Evolutionary conservation across 2,329 filamentous ascomycete genomes (phyloP).

Genomic region (Ophiostoma sp.): DNA sequence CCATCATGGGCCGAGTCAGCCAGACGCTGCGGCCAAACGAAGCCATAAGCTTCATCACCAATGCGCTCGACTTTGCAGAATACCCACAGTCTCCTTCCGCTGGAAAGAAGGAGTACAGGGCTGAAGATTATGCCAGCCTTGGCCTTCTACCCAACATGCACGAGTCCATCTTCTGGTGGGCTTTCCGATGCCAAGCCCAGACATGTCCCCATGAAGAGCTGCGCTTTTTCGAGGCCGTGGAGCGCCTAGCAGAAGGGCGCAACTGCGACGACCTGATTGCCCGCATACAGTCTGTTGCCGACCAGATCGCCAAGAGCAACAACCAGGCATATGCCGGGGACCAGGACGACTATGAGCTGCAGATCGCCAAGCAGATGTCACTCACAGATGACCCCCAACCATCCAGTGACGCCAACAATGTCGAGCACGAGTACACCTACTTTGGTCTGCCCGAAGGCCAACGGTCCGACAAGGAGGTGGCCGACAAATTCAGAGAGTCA

Average conservation of each 20-base stretch:
- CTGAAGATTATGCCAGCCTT: conserved; percentile 27
- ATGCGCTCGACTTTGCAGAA: conserved; percentile 25
- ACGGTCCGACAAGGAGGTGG: conserved; percentile 25
- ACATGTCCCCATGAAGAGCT: conserved; percentile 24
- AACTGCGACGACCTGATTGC: conserved; percentile 27
- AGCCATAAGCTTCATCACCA: conserved; percentile 27
- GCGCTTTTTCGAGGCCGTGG: conserved; percentile 25
- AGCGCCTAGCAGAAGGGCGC: conserved; percentile 27
- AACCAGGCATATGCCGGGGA: conserved; percentile 17
- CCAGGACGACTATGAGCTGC: conserved; percentile 22
- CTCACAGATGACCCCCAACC: conserved; percentile 20
- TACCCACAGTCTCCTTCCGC: conserved; percentile 14
- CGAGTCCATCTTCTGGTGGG: conserved; percentile 30
- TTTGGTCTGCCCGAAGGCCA: conserved; percentile 26
- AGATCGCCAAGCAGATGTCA: conserved; percentile 26
- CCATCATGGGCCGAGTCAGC: conserved; percentile 31
- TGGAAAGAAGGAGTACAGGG: conserved; percentile 14
- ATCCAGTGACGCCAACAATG: neutral
- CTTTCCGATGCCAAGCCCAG: conserved; percentile 29
- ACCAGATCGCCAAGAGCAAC: neutral
- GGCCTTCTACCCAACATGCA: conserved; percentile 28
- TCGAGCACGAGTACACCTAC: conserved; percentile 28
- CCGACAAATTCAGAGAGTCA: conserved; percentile 28
- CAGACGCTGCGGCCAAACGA: conserved; percentile 29
- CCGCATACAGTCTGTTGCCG: conserved; percentile 19